These are phyloP conservation scores for Dalbergia oliveri DNA, from an alignment of 306 rosid genomes.

Conservation along the genomic window DNA sequence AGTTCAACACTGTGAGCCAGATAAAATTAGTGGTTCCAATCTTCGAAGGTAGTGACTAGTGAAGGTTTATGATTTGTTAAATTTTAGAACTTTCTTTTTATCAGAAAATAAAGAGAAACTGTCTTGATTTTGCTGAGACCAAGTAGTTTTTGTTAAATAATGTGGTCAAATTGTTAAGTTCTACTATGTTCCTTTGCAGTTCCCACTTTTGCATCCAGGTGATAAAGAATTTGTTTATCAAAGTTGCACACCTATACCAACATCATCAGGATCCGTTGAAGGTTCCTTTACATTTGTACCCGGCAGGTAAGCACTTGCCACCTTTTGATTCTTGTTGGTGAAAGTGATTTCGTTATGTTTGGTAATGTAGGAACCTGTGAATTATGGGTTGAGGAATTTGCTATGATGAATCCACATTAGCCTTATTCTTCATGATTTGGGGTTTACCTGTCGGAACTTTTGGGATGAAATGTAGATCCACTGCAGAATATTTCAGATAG, in stretches of 20 bases:
- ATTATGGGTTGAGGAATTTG: slow-evolving; percentile 23
- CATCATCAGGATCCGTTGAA: slow-evolving; percentile 77
- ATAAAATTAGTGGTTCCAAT: slow-evolving; percentile 36
- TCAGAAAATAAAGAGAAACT: neutral
- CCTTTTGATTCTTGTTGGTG: neutral
- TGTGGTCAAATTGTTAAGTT: slow-evolving; percentile 15
- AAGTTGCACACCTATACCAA: slow-evolving; percentile 66
- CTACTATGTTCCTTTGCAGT: slow-evolving; percentile 62
- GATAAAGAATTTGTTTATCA: slow-evolving; percentile 79
- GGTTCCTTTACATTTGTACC: slow-evolving; percentile 93
- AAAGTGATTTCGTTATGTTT: slow-evolving; percentile 28
- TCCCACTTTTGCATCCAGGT: slow-evolving; percentile 76
- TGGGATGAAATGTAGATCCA: neutral
- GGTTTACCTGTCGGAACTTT: slow-evolving; percentile 18
- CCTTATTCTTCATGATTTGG: neutral
- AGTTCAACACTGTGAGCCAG: neutral
- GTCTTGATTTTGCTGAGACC: slow-evolving; percentile 24
- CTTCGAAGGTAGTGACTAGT: neutral
- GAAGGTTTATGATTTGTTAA: slow-evolving; percentile 10
- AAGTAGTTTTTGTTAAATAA: slow-evolving; percentile 1
- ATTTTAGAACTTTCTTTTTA: slow-evolving; percentile 14
- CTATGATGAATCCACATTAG: neutral
- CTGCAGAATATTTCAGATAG: neutral
- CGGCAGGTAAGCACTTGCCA: slow-evolving; percentile 74
- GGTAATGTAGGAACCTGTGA: slow-evolving; percentile 6